Base-by-base conservation (phyloP, 495 filamentous ascomycete species). In the Penicillium nucicola region DNA sequence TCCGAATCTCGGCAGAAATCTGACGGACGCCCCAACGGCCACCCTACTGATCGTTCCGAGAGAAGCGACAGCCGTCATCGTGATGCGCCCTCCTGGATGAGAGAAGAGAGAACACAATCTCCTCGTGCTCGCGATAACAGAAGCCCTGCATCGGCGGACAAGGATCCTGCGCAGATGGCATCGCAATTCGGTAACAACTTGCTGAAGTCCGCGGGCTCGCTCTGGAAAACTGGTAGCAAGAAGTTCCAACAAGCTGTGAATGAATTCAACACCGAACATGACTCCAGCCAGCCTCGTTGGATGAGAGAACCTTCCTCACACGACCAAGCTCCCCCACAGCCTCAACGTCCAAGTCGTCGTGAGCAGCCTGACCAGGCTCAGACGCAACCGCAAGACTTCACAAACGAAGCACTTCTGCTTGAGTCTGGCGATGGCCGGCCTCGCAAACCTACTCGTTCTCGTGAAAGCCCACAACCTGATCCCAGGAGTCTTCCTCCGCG, bases 191-290 rank as follows among this genome's bases (percentile, higher is more conserved):
- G 93, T 14, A 87, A 77, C 28, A 95, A 82, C 52, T 65, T 97
- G 11, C 81, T 96, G 61, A 97, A 97, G 62, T 89, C 90, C n/a
- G 93, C 95, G 1, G 92, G 90, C 55, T 88, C 86, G 2, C 66
- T 97, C 2, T 98, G 93, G 93, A 98, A 96, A 65, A 86, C 85
- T 5, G 85, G 91, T 2, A 90, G 88, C 56, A 97, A 95, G 68
- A 92, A 88, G 62, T 83, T 97, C n/a, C 92, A 95, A 60, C 90
- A 90, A 64, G 93, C 90, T 12, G 89, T 98, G 12, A 82, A 89
- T 13, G 93, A 98, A 15, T 86, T 97, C 53, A 92, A 96, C 56
- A 66, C 77, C 1, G 85, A 88, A n/a, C 77, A 83, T 22, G 93
- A 96, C 63, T 75, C 88, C 2, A 89, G 65, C 60, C 89, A 96